Base-by-base conservation (phyloP, 2,329 filamentous ascomycete species). In the Botrytis sinoallii region DNA sequence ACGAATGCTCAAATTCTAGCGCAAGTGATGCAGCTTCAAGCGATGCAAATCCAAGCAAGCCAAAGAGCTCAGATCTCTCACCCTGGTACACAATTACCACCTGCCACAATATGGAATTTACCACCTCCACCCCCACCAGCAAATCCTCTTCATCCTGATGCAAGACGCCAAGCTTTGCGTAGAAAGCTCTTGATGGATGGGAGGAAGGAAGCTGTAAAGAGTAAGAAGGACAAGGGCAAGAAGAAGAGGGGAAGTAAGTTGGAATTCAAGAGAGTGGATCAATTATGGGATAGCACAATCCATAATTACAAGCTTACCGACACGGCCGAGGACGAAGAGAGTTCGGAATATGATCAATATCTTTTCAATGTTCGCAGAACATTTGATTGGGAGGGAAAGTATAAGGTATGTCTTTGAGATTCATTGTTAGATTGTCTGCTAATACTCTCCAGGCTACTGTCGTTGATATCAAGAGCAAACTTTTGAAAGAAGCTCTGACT, bases 341-440 rank as follows among this genome's bases (percentile, higher is more conserved):
- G 83, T 40, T 86, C 89, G 71, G 88, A 92, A 77, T 95, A 94
- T 81, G 90, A 95, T 75, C 89, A 92, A 75, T 96, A 91, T 81
- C 87, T 94, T 44, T 97, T 97, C 81, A 93, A 94, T 38, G 92
- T 97, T 25, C 89, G 93, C 25, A 88, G 94, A 72, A 91, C 89
- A 22, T 97, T 97, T 81, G 91, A 95, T 81, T 93, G 89, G 89
- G 92, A 96, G 77, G 93, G 93, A 75, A 94, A 94, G 79, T 95
- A 93, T 78, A 86, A 89, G 78, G 80, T 81, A 71, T 65, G 75
- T 75, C 22, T 29, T 48, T n/a, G 35, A 57, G 55, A 44, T 22
- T 52, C 66, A 57, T 66, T 61, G 2, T 9, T 68, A 44, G 42
- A 70, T 25, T 48, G 22, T 63, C 68, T 38, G 74, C 78, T 70